Percentiles rank a stretch among this genome's conserved stretches.
Conservation (phyloP, 2,329 filamentous ascomycete genomes). For the Stemphylium beticola region DNA sequence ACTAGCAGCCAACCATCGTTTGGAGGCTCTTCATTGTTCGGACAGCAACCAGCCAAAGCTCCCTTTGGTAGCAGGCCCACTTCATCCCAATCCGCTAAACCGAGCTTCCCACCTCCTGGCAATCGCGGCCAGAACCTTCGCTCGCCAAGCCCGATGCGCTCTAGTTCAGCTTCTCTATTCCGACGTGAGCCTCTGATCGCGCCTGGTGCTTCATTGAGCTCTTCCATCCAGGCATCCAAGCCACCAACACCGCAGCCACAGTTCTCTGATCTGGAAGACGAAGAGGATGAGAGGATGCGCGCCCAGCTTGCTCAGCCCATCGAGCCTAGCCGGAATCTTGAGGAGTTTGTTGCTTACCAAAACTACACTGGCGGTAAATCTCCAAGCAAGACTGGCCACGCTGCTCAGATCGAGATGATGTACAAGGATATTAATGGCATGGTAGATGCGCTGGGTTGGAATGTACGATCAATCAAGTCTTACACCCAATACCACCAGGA, state of each 20-base stretch:
- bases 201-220: slow-evolving; percentile 39
- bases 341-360: slow-evolving; percentile 69
- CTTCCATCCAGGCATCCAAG: slow-evolving; percentile 40
- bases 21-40: slow-evolving; percentile 24
- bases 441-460: slow-evolving; percentile 90
- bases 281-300: slow-evolving; percentile 73
- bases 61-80: slow-evolving; percentile 11
- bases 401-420: slow-evolving; percentile 57
- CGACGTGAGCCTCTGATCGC: slow-evolving; percentile 42
- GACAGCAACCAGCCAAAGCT: slow-evolving; percentile 19
- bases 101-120: slow-evolving; percentile 61
- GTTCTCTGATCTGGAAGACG: slow-evolving; percentile 49
- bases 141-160: slow-evolving; percentile 74
- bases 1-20: slow-evolving; percentile 13
- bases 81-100: slow-evolving; percentile 9
- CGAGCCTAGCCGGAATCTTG: slow-evolving; percentile 66
- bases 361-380: slow-evolving; percentile 51
- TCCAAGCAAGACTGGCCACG: slow-evolving; percentile 49
- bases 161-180: slow-evolving; percentile 57
- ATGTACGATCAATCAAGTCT: slow-evolving; percentile 69
- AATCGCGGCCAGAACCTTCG: slow-evolving; percentile 60
- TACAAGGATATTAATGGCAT: slow-evolving; percentile 90
- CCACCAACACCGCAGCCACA: slow-evolving; percentile 48
- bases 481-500: slow-evolving; percentile 69
- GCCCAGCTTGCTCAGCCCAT: slow-evolving; percentile 66